These are phyloP conservation scores for Geoglossum cookeanum DNA, from an alignment of 2,329 filamentous ascomycete genomes.

Conservation along the genomic window DNA sequence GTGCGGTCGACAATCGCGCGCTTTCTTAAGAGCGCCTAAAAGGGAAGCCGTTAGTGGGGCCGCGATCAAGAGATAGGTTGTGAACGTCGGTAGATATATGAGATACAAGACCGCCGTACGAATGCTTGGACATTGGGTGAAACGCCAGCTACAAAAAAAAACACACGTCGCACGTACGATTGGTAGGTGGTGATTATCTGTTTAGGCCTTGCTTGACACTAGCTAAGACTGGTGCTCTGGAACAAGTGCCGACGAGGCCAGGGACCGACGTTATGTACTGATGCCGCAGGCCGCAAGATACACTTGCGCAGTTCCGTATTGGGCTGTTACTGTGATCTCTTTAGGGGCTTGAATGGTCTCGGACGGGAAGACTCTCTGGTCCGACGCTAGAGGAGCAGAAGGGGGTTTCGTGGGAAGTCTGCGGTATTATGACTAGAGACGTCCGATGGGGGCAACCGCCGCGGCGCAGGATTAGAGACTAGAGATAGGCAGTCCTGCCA, in stretches of 20 bases:
- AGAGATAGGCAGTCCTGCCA: neutral
- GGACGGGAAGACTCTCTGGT: neutral
- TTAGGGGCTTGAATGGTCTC: neutral
- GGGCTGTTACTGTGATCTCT: neutral
- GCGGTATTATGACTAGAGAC: neutral
- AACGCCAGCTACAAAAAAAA: neutral
- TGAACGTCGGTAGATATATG: neutral
- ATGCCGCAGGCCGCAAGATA: neutral
- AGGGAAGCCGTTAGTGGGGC: neutral
- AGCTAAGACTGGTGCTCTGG: neutral
- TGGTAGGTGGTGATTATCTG: neutral
- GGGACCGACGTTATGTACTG: neutral
- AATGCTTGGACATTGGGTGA: neutral
- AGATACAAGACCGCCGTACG: neutral
- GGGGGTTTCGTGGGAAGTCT: neutral
- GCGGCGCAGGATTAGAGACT: neutral
- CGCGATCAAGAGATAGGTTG: neutral
- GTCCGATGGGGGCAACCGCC: neutral
- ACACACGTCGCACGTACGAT: neutral
- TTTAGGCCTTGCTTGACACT: neutral
- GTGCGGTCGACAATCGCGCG: neutral
- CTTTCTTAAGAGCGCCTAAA: neutral
- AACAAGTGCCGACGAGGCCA: neutral
- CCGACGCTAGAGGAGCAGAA: neutral
- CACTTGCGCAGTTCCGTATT: neutral